Base-by-base conservation (phyloP, 2,329 filamentous ascomycete genomes). In the Sporothrix phasma region DNA sequence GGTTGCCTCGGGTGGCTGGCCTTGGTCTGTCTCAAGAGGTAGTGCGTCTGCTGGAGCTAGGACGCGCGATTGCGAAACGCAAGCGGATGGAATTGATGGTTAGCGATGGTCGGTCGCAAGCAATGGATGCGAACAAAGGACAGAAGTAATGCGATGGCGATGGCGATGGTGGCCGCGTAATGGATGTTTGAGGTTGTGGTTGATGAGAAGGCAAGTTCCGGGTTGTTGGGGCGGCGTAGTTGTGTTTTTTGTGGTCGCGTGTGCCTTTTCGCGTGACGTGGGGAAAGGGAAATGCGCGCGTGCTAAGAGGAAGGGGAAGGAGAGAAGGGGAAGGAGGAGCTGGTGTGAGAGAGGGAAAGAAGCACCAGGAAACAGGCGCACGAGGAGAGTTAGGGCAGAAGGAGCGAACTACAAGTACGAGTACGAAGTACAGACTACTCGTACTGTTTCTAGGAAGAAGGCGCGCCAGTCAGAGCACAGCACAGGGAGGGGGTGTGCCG, bases 181-280 rank as follows among this genome's bases (percentile, higher is more conserved):
- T 24, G 37, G 3, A 53, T 53, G 49, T 41, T 26, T n/a, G 37
- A 15, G 39, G 49, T 7, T 11, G 15, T 58, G 34, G 26, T 13
- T 59, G 53, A 34, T 60, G 26, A n/a, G 5, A 46, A 56, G 29
- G n/a, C 31, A 46, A 41, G 56, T 24, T 13, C 51, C n/a, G 39
- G 11, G 51, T 56, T 39, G 31, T 37, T 63, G 37, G 45, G 45
- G 61, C 34, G 37, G 47, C 29, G 24, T 47, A 29, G 51, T 56
- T n/a, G 22, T 65, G 54, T 43, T 29, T 61, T 60, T 53, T 65
- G 58, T 15, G 19, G 60, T 63, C 63, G 58, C 41, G 61, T 34
- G 62, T 49, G 59, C 43, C 51, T 62, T 63, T 67, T 66, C 65
- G 65, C 65, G 67, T 67, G 67, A 66, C 64, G 67, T 67, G 67